These are phyloP conservation scores for Limnomonas spitsbergensis DNA, from an alignment of 139 green algal genomes.

Conservation along the genomic window DNA sequence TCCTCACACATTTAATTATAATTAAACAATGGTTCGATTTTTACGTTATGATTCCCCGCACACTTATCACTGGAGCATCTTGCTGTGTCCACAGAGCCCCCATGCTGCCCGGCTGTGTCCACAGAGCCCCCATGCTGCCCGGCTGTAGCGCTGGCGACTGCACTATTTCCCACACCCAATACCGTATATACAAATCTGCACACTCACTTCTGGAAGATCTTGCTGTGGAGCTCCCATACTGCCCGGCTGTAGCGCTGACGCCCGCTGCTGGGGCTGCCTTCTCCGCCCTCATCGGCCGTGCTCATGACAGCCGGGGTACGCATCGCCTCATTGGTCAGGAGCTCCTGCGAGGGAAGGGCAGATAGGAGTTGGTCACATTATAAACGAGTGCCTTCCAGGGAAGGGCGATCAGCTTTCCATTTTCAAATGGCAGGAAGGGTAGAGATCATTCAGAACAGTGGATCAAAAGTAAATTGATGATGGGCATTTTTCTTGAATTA, in stretches of 20 bases:
- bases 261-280: neutral
- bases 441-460: neutral
- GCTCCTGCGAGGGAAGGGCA: neutral
- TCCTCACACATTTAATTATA: too few species aligned
- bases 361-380: neutral
- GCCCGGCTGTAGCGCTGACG: neutral
- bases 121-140: neutral
- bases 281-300: neutral
- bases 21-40: too few species aligned
- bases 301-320: neutral
- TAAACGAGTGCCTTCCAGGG: neutral
- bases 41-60: too few species aligned
- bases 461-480: constrained; percentile 2
- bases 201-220: neutral
- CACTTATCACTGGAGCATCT: neutral
- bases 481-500: neutral
- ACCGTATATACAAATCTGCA: neutral
- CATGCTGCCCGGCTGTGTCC: neutral
- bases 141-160: neutral
- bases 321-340: neutral
- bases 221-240: neutral
- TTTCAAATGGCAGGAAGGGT: neutral
- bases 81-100: neutral
- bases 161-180: too few species aligned
- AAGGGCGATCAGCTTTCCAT: neutral